A percentile compares a stretch with the other conserved stretches of the same genome.
phyloP scores from a whole-genome alignment of 139 green algal species.

The Nannochloris sp. region DNA sequence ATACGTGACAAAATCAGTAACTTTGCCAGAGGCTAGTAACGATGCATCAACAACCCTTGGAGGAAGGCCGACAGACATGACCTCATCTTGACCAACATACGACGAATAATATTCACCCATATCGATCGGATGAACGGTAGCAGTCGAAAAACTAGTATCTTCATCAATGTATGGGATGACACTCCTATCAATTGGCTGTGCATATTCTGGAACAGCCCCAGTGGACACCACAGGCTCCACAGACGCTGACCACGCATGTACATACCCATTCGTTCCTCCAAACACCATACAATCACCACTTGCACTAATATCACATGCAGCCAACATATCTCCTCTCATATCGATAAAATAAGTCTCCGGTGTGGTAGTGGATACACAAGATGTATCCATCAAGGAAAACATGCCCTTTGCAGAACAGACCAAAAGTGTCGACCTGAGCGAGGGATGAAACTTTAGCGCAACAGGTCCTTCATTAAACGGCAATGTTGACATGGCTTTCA shows the following conservation, averaged over 20 bases:
- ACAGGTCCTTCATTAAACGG: conserved; percentile 36
- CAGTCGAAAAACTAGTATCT: conserved; percentile 5
- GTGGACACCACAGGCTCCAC: conserved; percentile 5
- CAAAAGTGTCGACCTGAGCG: conserved; percentile 52
- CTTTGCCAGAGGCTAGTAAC: conserved; percentile 48
- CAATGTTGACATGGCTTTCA: conserved; percentile 42
- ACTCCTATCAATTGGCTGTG: neutral
- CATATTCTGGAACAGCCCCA: conserved; percentile 3
- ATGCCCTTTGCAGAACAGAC: conserved; percentile 40
- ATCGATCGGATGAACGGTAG: neutral
- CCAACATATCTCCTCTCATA: conserved; percentile 47
- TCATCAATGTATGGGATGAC: conserved; percentile 5
- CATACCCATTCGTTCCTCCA: conserved; percentile 58
- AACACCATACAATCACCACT: conserved; percentile 65
- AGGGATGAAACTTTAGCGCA: conserved; percentile 62
- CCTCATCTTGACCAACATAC: conserved; percentile 30
- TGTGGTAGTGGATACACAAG: neutral
- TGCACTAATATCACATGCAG: conserved; percentile 23
- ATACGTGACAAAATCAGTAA: conserved; percentile 77
- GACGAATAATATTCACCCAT: conserved; percentile 28
- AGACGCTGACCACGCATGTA: conserved; percentile 64
- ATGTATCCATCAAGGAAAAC: conserved; percentile 54
- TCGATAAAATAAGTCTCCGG: conserved; percentile 30
- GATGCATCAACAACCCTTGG: conserved; percentile 21
- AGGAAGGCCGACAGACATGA: conserved; percentile 40